A percentile compares a stretch with the other conserved stretches of the same genome.
These are phyloP conservation scores for Castanospermum australe DNA, from an alignment of 306 rosid genomes.

Conservation along the genomic window DNA sequence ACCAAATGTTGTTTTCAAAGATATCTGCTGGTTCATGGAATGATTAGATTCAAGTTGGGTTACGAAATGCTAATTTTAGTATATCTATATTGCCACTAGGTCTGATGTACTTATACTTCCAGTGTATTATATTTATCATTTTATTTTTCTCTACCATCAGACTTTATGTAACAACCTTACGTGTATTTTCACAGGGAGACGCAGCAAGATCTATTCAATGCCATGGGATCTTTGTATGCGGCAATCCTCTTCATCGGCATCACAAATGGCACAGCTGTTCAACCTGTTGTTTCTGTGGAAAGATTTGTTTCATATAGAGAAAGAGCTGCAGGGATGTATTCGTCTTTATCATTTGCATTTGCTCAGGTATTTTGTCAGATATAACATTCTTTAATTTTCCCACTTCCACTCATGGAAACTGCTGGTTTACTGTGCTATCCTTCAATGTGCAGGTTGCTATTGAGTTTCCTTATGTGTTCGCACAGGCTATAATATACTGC, in stretches of 20 bases:
- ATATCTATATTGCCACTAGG: background rate
- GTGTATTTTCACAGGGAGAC: conserved; percentile 55
- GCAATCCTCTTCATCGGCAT: conserved; percentile 87
- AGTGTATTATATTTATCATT: background rate
- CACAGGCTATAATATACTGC: conserved; percentile 77
- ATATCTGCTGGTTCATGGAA: background rate
- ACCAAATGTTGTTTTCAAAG: conserved; percentile 6
- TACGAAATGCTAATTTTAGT: conserved; percentile 6
- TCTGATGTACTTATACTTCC: background rate
- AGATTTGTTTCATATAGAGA: conserved; percentile 95
- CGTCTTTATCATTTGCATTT: conserved; percentile 91
- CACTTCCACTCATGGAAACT: background rate
- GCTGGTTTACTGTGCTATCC: conserved; percentile 4
- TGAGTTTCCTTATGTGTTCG: conserved; percentile 94
- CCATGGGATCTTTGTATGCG: conserved; percentile 96
- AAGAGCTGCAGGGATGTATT: conserved; percentile 96
- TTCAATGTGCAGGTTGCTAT: conserved; percentile 68
- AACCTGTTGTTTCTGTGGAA: conserved; percentile 93
- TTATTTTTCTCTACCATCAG: conserved; percentile 3
- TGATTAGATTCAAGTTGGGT: background rate
- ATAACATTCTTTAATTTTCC: background rate
- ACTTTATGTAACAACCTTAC: conserved; percentile 5
- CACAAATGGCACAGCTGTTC: conserved; percentile 92
- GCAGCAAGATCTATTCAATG: conserved; percentile 86
- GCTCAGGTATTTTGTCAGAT: conserved; percentile 71